Base-by-base conservation (phyloP, 2,329 filamentous ascomycete genomes). In the Fusarium sp. region DNA sequence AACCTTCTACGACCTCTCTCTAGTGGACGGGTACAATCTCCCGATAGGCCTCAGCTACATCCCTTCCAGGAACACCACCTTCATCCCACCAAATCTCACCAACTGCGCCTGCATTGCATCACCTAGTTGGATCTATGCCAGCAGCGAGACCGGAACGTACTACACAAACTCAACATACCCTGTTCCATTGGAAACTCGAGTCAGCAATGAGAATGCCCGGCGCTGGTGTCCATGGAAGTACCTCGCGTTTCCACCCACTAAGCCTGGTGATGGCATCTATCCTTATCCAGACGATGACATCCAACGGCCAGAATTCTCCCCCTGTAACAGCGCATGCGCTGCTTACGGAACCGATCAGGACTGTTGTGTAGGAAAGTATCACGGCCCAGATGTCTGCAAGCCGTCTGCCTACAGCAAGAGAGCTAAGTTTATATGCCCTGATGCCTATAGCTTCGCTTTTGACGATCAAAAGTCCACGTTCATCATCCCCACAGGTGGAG, bases 21-120 rank as follows among this genome's bases (percentile, higher is more conserved):
- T 95, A 5, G 93, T 96, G 23, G 93, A 96, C 76, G 93, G 93
- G 48, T 95, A 95, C 84, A 95, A 95, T 76, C 80, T 95, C 2
- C 91, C 92, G 3, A 77, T 94, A 66, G 90, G 88, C 29, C 87
- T 89, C 75, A 83, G 85, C 56, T 87, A 89, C 70, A 83, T 88
- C 26, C 86, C 87, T 5, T 86, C 89, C 23, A 84, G 86, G 55
- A 90, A 92, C 71, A 84, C 86, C 10, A 85, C 83, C 3, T 85
- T 91, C 56, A 90, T 94, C 61, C 91, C 92, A 15, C 91, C 91
- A 11, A 94, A 93, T 73, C 84, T 93, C 23, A 92, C 90, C 52
- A 94, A 94, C 76, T 88, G 89, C 4, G 89, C 91, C 18, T 95
- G 93, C 78, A 91, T 94, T 66, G 93, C 88, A 47, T 93, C 91